Evolutionary conservation across 352 stramenopile species (phyloP), one percentile per base, ranked within the genome.

Genomic region (Globisporangium nunn): DNA sequence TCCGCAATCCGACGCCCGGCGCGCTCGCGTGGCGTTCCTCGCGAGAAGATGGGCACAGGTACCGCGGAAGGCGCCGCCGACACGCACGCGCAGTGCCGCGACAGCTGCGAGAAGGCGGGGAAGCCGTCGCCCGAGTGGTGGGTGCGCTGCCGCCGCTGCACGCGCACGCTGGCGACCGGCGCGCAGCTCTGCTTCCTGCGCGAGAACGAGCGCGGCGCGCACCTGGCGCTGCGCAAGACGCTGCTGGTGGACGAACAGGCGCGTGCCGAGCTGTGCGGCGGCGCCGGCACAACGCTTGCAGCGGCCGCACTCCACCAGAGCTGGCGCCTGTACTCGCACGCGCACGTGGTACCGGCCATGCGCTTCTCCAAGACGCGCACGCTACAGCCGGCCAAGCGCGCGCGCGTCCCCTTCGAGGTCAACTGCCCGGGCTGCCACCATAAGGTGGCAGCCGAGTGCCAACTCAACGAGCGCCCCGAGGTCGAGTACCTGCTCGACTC

Each of bases 401-500:
- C 52, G 28, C 68, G 64, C 3, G n/a, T 71, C 23, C 75, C 79
- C 6, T 91, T 79, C 58, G 75, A 79, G 67, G 31, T 91, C 14
- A 65, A 61, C 31, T 91, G 81, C 49, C 29, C 57, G 12, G 54
- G 50, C 2, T 92, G 81, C 37, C 58, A 75, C 29, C 37, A 46
- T 11, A 88, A 88, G 48, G 53, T 88, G 0, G 81, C 68, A 45
- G 72, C 63, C 12, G 69, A 85, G 33, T 69, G 81, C 40, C 53
- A 82, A 12, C 54, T 91, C 11, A 68, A 88, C 58, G 58, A 54
- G 52, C 51, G 58, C 5, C 58, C 58, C 5, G 77, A 67, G 35
- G 75, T 67, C 14, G 68, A 85, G 39, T 70, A 79, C 46, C 52
- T 86, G 11, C 61, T 91, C 18, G 66, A 87, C 55, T 70, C 69